These are phyloP conservation scores for Brassica balearica DNA, from an alignment of 441 rosid species.

Conservation along the genomic window DNA sequence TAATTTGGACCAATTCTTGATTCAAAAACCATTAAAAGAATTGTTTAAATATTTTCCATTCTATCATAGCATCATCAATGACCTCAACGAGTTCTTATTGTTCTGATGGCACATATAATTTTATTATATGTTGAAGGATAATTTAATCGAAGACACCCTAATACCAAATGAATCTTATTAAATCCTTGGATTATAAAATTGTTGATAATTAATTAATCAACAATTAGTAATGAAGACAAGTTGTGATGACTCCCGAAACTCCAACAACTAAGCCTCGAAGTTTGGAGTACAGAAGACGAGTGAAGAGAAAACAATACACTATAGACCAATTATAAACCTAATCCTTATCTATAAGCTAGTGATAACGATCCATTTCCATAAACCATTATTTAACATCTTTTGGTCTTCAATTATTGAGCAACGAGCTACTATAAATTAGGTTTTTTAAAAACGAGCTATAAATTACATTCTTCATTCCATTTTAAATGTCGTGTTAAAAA, in stretches of 20 bases:
- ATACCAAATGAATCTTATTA: slow-evolving; percentile 9
- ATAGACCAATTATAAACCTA: slow-evolving; percentile 38
- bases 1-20: slow-evolving; percentile 34
- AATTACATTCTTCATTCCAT: not conserved
- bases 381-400: not conserved
- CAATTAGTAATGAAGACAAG: slow-evolving; percentile 24
- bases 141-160: slow-evolving; percentile 7
- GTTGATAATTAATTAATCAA: slow-evolving; percentile 14
- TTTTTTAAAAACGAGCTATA: not conserved
- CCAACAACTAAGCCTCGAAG: slow-evolving; percentile 46
- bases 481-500: not conserved
- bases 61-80: slow-evolving; percentile 40
- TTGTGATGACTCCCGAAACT: slow-evolving; percentile 38
- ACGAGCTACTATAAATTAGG: not conserved
- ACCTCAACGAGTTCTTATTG: slow-evolving; percentile 30
- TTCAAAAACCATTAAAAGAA: slow-evolving; percentile 8
- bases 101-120: slow-evolving; percentile 14
- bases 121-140: slow-evolving; percentile 10
- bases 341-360: slow-evolving; percentile 33
- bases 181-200: slow-evolving; percentile 6
- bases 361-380: slow-evolving; percentile 25
- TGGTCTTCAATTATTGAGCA: slow-evolving; percentile 34
- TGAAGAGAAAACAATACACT: slow-evolving; percentile 12
- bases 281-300: slow-evolving; percentile 39
- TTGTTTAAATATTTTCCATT: slow-evolving; percentile 6